Base-by-base conservation (phyloP, 2,329 filamentous ascomycete species). In the Curvularia hawaiiensis region DNA sequence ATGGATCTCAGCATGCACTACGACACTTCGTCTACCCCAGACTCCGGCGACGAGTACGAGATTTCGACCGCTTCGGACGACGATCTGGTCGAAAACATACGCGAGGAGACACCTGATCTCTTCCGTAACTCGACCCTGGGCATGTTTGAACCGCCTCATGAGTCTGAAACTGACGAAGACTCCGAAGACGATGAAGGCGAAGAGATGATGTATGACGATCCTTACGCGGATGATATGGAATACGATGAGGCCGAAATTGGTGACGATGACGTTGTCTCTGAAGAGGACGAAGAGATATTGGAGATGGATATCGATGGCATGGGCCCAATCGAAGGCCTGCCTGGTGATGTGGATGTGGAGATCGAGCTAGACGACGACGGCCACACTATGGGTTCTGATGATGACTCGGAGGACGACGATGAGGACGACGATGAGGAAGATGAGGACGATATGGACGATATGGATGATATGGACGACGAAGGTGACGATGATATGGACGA, bases 61-160 rank as follows among this genome's bases (percentile, higher is more conserved):
- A 90, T 97, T 45, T 96, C 92, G 4, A 97, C 94, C 0, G 86
- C 96, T 24, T 97, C 94, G 11, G 93, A 97, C 62, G 81, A 92
- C 50, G 90, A 93, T 40, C 91, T 96, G 59, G 79, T 92, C 39
- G 90, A 92, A 20, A 90, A 93, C 60, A 89, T 91, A 24, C 75
- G 77, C 35, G 79, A 80, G 55, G 95, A 98, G 74, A 99, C 96
- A 5, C 95, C 96, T 30, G 95, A 99, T 78, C 84, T 99, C 20
- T 98, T 97, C 80, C 90, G 96, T 52, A 97, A 98, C 76, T 98
- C 95, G 2, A 92, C 96, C 1, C 82, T 99, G 22, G 94, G 95
- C 49, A 96, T 98, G 88, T 88, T 97, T 52, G 95, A 98, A 74
- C 89, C 90, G 63, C 86, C 88, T 49, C 86, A 90, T 56, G 91